Percentiles rank a stretch among this genome's conserved stretches.
Conservation (phyloP, 768 basidiomycete species). For the Kwoniella europaea region DNA sequence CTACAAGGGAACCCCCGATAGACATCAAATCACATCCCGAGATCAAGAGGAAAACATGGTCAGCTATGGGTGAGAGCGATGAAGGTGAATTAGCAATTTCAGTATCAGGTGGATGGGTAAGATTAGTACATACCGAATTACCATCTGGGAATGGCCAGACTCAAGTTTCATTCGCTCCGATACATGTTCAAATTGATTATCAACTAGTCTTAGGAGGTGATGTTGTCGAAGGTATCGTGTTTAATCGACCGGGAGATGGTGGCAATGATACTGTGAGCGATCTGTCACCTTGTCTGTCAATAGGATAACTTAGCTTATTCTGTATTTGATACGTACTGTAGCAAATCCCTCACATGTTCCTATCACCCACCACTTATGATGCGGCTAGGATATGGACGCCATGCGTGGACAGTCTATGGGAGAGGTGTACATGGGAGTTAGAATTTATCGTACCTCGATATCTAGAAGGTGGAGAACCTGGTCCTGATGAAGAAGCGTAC, state of each 20-base stretch:
- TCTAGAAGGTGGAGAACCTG: constrained; percentile 63
- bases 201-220: constrained; percentile 57
- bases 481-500: constrained; percentile 54
- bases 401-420: constrained; percentile 91
- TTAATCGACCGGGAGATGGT: constrained; percentile 42
- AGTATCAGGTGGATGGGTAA: constrained; percentile 62
- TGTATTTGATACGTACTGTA: too few species aligned
- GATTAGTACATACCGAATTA: constrained; percentile 59
- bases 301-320: too few species aligned
- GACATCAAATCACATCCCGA: constrained; percentile 91
- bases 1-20: constrained; percentile 65
- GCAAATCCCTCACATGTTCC: constrained; percentile 91
- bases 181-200: constrained; percentile 53
- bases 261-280: constrained; percentile 44
- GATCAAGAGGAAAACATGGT: constrained; percentile 87
- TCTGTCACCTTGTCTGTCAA: too few species aligned
- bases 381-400: constrained; percentile 99
- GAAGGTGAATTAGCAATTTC: constrained; percentile 93
- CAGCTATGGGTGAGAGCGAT: constrained; percentile 85
- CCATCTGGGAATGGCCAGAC: constrained; percentile 70
- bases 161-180: constrained; percentile 61
- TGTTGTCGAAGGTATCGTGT: constrained; percentile 58
- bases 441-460: constrained; percentile 83
- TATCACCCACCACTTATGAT: constrained; percentile 82
- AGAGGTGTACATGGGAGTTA: constrained; percentile 97